Percentiles rank a stretch among this genome's conserved stretches.
These are phyloP conservation scores for Paraphaeosphaeria minitans DNA, from an alignment of 2,329 filamentous ascomycete species.

Conservation along the genomic window DNA sequence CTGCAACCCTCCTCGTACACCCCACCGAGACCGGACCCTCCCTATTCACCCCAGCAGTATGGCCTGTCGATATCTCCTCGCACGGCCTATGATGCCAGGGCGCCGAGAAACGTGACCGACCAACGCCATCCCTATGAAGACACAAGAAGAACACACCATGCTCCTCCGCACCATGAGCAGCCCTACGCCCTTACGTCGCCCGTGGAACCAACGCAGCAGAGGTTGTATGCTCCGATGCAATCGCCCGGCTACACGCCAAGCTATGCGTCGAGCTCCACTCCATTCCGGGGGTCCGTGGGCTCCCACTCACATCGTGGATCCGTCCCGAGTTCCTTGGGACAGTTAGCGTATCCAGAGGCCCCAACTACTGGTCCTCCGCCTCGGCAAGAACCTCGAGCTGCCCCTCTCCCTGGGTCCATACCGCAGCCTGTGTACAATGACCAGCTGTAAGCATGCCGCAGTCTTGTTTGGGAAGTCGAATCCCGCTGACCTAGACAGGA, in stretches of 20 bases:
- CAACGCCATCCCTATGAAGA: slow-evolving; percentile 44
- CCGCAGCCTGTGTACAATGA: slow-evolving; percentile 47
- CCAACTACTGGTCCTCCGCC: slow-evolving; percentile 35
- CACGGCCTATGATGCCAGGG: slow-evolving; percentile 41
- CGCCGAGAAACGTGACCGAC: slow-evolving; percentile 33
- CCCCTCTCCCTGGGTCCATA: slow-evolving; percentile 45
- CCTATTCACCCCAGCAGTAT: slow-evolving; percentile 48
- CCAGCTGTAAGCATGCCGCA: slow-evolving; percentile 43
- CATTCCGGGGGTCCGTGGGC: slow-evolving; percentile 46
- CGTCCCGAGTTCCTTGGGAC: slow-evolving; percentile 36
- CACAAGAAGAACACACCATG: slow-evolving; percentile 33
- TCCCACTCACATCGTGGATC: slow-evolving; percentile 46
- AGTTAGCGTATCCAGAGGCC: slow-evolving; percentile 41
- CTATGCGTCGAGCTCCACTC: slow-evolving; percentile 45
- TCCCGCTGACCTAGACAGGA: slow-evolving; percentile 35
- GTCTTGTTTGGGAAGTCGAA: slow-evolving; percentile 21
- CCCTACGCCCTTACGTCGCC: slow-evolving; percentile 45
- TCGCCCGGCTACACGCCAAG: slow-evolving; percentile 48
- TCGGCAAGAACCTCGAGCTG: slow-evolving; percentile 34
- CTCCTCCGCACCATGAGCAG: slow-evolving; percentile 38
- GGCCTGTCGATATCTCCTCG: slow-evolving; percentile 45
- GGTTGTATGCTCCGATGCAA: slow-evolving; percentile 41
- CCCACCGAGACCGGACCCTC: slow-evolving; percentile 46
- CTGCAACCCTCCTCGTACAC: slow-evolving; percentile 46
- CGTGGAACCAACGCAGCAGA: slow-evolving; percentile 41